Conservation (phyloP, 2,329 filamentous ascomycete species). For the Talaromyces sp. region DNA sequence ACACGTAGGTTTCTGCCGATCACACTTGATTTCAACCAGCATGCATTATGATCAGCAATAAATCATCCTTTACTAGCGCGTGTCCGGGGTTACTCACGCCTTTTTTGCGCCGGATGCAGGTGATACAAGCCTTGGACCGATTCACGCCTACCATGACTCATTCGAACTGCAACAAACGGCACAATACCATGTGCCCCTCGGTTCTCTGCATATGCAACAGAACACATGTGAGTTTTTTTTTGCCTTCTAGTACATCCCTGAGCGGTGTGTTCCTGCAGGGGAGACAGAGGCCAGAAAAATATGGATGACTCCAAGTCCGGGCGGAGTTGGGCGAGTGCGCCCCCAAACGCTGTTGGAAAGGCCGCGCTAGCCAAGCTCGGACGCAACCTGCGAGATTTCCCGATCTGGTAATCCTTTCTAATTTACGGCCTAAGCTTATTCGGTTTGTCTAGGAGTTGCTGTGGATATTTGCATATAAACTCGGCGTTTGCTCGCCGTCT, state of each 20-base stretch:
- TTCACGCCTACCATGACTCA: constrained; percentile 1
- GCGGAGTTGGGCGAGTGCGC: too few relatives aligned
- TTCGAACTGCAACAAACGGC: neutral
- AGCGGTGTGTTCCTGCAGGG: neutral
- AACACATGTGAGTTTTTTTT: neutral
- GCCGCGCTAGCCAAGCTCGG: too few relatives aligned
- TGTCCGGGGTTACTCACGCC: neutral
- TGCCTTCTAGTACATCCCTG: neutral
- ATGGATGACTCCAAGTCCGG: neutral
- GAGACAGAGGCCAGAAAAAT: too few relatives aligned
- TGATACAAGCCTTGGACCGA: constrained; percentile 1
- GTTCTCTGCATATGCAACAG: neutral
- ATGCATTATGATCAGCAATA: neutral
- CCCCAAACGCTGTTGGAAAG: too few relatives aligned
- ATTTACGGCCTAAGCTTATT: neutral
- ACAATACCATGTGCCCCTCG: neutral
- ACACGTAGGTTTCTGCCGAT: neutral
- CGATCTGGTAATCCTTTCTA: neutral
- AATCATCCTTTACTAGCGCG: neutral
- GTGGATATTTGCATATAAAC: neutral
- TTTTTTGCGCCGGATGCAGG: neutral
- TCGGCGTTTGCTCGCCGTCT: neutral
- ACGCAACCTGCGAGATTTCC: neutral
- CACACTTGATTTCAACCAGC: neutral
- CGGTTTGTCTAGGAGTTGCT: neutral